Percentiles rank a stretch among this genome's conserved stretches.
phyloP scores from a whole-genome alignment of 2,329 filamentous ascomycete species.

The Cladosporium cucumerinum region DNA sequence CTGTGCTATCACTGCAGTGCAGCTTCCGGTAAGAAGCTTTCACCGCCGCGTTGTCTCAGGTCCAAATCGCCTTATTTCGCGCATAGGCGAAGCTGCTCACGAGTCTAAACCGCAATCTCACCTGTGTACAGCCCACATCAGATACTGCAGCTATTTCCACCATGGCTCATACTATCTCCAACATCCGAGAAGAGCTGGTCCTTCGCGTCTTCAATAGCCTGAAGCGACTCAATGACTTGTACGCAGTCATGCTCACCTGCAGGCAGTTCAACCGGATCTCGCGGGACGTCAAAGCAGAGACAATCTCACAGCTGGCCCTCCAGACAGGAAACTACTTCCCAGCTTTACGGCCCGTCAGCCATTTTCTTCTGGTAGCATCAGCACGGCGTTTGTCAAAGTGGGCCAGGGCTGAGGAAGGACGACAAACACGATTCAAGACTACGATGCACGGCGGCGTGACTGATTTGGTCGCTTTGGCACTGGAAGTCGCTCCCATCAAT shows the following conservation, averaged over 20 bases:
- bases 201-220: not conserved
- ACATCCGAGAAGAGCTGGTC: not conserved
- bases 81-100: not conserved
- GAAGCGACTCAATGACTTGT: not conserved
- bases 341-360: not conserved
- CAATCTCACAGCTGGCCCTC: not conserved
- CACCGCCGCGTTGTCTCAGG: not conserved
- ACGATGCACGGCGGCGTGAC: not conserved
- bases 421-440: not conserved
- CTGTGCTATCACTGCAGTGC: not conserved
- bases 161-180: not conserved
- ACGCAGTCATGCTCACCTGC: not conserved
- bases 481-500: not conserved
- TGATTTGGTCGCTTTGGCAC: not conserved
- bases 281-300: not conserved
- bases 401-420: not conserved
- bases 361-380: not conserved
- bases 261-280: conserved; percentile 5
- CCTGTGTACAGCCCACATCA: not conserved
- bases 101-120: not conserved
- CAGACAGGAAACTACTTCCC: not conserved
- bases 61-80: not conserved
- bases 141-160: not conserved
- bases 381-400: not conserved
- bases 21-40: not conserved